phyloP scores from a whole-genome alignment of 2,329 filamentous ascomycete genomes.

The Xylariaceae sp. region DNA sequence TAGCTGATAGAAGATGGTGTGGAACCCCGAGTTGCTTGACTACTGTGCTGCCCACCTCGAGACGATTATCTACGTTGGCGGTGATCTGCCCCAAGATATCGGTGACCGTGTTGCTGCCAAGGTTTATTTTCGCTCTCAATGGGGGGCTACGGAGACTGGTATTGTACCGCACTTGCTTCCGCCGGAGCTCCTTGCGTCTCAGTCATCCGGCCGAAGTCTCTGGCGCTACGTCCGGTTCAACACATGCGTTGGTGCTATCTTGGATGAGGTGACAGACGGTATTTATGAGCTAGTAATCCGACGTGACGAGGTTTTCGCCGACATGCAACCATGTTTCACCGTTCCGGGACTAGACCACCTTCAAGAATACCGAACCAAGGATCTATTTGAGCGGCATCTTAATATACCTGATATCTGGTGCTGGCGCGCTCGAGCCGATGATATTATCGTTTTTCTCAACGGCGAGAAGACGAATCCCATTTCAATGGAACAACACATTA shows the following conservation, averaged over 20 bases:
- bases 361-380: slow-evolving; percentile 29
- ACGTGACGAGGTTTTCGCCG: slow-evolving; percentile 8
- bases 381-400: slow-evolving; percentile 31
- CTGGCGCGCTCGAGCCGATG: slow-evolving; percentile 34
- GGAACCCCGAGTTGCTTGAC: slow-evolving; percentile 32
- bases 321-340: slow-evolving; percentile 25
- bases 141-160: slow-evolving; percentile 40
- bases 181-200: slow-evolving; percentile 33
- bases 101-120: slow-evolving; percentile 41
- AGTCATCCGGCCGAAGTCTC: too few relatives aligned
- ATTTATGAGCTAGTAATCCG: slow-evolving; percentile 32
- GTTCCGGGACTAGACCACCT: slow-evolving; percentile 20
- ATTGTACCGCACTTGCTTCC: slow-evolving; percentile 38
- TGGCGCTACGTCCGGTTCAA: too few relatives aligned
- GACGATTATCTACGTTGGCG: slow-evolving; percentile 41
- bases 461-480: slow-evolving; percentile 37
- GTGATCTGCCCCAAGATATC: slow-evolving; percentile 39
- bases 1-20: too few relatives aligned
- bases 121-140: slow-evolving; percentile 37
- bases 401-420: slow-evolving; percentile 30
- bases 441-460: slow-evolving; percentile 39
- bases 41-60: slow-evolving; percentile 37
- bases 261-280: slow-evolving; percentile 27
- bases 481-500: slow-evolving; percentile 33
- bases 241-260: slow-evolving; percentile 30